Conservation (phyloP, 768 basidiomycete species). For the Boletus sensibilis region DNA sequence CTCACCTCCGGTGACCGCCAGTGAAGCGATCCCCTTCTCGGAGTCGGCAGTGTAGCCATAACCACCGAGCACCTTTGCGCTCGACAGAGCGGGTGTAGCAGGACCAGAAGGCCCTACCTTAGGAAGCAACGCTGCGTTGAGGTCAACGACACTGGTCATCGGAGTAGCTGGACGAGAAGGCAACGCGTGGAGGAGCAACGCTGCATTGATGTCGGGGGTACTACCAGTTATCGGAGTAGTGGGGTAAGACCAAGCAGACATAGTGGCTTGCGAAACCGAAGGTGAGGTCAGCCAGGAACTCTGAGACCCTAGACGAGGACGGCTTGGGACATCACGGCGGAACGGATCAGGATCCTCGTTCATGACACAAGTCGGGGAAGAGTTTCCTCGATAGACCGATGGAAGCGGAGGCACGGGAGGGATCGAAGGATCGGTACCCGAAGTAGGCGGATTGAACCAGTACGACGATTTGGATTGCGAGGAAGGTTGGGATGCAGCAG, state of each 20-base stretch:
- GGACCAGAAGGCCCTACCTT: constrained; percentile 43
- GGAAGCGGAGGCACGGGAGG: constrained; percentile 62
- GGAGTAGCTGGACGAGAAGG: constrained; percentile 27
- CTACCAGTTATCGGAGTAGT: constrained; percentile 42
- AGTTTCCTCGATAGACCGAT: constrained; percentile 48
- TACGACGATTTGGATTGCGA: constrained; percentile 52
- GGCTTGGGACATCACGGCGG: constrained; percentile 51
- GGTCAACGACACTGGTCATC: constrained; percentile 38
- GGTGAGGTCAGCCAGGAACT: constrained; percentile 73
- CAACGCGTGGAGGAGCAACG: constrained; percentile 36
- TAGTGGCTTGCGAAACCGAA: constrained; percentile 52
- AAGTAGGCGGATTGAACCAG: constrained; percentile 55
- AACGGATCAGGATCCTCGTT: constrained; percentile 62
- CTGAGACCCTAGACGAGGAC: constrained; percentile 59
- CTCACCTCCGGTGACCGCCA: constrained; percentile 44
- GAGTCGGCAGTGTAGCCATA: constrained; percentile 61
- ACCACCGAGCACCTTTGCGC: constrained; percentile 64
- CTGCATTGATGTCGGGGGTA: constrained; percentile 43
- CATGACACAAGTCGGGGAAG: constrained; percentile 43
- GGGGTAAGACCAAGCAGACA: constrained; percentile 72
- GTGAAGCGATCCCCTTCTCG: constrained; percentile 52
- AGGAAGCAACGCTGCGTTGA: constrained; percentile 42
- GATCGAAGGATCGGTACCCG: constrained; percentile 42
- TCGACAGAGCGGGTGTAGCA: constrained; percentile 51
- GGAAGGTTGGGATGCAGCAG: constrained; percentile 32